These are phyloP conservation scores for Zopfia rhizophila DNA, from an alignment of 2,329 filamentous ascomycete species.

Conservation along the genomic window DNA sequence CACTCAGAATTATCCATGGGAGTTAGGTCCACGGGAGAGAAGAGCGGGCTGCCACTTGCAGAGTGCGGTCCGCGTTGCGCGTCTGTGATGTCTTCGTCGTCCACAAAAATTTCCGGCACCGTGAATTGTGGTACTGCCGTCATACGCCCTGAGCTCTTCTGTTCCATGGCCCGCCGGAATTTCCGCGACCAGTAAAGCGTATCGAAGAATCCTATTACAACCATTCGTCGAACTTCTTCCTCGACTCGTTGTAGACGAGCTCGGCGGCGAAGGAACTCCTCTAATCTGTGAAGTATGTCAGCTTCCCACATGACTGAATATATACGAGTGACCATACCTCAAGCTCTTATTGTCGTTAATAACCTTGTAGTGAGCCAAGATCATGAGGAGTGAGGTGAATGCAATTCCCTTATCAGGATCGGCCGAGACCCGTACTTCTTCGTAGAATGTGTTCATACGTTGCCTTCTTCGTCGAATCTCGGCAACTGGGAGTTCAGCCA, in stretches of 20 bases:
- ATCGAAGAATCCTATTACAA: conserved; percentile 95
- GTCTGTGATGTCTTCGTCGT: conserved; percentile 72
- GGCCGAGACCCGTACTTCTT: conserved; percentile 93
- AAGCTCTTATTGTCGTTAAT: conserved; percentile 98
- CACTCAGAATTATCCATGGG: conserved; percentile 31
- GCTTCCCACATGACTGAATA: not conserved
- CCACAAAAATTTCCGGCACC: conserved; percentile 90
- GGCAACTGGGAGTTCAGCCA: conserved; percentile 77
- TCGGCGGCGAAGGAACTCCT: conserved; percentile 92
- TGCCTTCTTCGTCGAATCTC: conserved; percentile 79
- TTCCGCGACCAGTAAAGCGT: conserved; percentile 87
- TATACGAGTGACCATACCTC: conserved; percentile 61
- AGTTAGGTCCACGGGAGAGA: conserved; percentile 43
- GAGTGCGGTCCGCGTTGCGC: conserved; percentile 50
- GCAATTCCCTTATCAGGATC: conserved; percentile 90
- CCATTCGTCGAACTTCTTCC: conserved; percentile 88
- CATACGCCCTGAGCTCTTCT: conserved; percentile 78
- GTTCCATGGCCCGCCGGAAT: conserved; percentile 80
- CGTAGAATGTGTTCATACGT: conserved; percentile 93
- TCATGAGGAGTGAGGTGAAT: conserved; percentile 93
- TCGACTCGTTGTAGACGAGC: conserved; percentile 93
- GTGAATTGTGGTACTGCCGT: conserved; percentile 80
- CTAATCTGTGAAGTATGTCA: conserved; percentile 67
- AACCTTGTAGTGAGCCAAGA: conserved; percentile 97
- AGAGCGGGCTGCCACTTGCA: conserved; percentile 44